Evolutionary conservation across 2,329 filamentous ascomycete genomes (phyloP), one percentile per base, ranked within the genome.

Genomic region (Ilyonectria destructans): DNA sequence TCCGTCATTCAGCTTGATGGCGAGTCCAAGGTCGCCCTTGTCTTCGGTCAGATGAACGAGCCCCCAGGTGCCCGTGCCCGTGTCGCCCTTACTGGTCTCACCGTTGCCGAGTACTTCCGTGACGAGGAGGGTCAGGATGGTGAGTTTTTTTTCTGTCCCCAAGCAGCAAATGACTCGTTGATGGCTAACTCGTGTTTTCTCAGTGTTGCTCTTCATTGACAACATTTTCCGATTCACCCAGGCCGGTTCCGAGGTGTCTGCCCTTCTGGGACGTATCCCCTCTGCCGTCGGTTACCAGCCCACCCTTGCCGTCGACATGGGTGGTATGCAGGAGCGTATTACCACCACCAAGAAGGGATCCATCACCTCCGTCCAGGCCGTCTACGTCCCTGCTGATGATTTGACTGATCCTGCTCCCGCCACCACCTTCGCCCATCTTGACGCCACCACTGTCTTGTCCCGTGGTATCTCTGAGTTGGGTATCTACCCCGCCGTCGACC

Each of bases 1-100:
- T 94, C 93, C 82, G 96, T 99, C 90, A 99, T 99, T 87, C 92
- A 99, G 87, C 94, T 99, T 77, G 96, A 99, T 76, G 96, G 96
- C 86, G 96, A 98, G 81, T 98, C 96, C 85, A 99, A 99, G 93
- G 96, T 98, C 89, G 94, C 96, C 74, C 89, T 99, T 78, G 96
- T 99, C 78, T 99, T 99, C 88, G 96, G 96, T 90, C 96, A 99
- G 90, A 99, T 99, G 96, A 99, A 99, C 91, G 96, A 99, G 90
- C 96, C 96, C 84, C 96, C 96, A 74, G 96, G 96, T 90, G 96
- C 96, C 82, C 96, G 96, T 95, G 96, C 96, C 83, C 96, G 96
- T 97, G 96, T 99, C 81, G 96, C 96, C 80, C 92, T 99, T 82
- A 99, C 96, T 84, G 96, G 95, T 87, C 13, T 89, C 55, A 93